phyloP scores from a whole-genome alignment of 768 basidiomycete species.

The Candolleomyces eurysporus region DNA sequence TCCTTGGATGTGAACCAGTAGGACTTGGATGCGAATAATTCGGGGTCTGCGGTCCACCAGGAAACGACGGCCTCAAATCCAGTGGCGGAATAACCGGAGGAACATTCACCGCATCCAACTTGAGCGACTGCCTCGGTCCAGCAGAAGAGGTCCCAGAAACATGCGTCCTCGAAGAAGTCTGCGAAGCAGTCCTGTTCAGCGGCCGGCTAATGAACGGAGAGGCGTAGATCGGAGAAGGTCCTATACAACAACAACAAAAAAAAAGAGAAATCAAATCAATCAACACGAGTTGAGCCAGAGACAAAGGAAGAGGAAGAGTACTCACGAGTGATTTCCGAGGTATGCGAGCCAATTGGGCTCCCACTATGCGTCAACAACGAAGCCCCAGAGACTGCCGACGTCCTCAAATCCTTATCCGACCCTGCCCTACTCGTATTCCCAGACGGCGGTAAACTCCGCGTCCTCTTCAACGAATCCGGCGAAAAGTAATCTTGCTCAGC shows the following conservation, averaged over 20 bases:
- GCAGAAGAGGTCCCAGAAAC: constrained; percentile 6
- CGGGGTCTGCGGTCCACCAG: constrained; percentile 29
- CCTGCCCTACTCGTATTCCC: background rate
- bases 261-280: background rate
- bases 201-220: constrained; percentile 61
- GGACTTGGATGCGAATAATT: constrained; percentile 17
- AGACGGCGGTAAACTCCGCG: constrained; percentile 8
- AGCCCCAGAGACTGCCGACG: constrained; percentile 8
- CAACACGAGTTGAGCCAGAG: background rate
- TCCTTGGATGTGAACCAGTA: constrained; percentile 21
- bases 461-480: constrained; percentile 28
- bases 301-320: constrained; percentile 12
- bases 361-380: constrained; percentile 3
- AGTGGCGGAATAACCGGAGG: constrained; percentile 57
- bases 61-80: constrained; percentile 56
- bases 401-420: constrained; percentile 16
- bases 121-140: background rate
- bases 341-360: constrained; percentile 11
- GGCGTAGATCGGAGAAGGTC: constrained; percentile 46
- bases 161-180: constrained; percentile 61
- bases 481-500: constrained; percentile 64
- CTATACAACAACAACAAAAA: constrained; percentile 25
- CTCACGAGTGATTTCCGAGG: constrained; percentile 47
- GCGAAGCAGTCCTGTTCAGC: constrained; percentile 63
- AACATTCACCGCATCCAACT: background rate